These are phyloP conservation scores for Cenococcum geophilum DNA, from an alignment of 495 filamentous ascomycete genomes.

Conservation along the genomic window DNA sequence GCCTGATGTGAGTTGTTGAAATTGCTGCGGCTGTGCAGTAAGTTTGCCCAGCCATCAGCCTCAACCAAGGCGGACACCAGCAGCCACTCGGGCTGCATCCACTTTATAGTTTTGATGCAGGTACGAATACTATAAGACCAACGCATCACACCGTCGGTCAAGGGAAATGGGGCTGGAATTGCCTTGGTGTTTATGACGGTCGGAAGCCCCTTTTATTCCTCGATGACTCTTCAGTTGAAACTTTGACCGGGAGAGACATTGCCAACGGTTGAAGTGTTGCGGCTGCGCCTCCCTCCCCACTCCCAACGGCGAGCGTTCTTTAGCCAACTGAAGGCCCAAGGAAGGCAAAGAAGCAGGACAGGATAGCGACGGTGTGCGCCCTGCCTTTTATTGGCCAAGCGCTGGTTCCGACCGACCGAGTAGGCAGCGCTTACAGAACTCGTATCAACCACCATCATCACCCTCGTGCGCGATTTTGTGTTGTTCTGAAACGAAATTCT, in stretches of 20 bases:
- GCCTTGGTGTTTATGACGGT: not conserved
- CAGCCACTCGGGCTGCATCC: not conserved
- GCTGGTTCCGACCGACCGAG: not conserved
- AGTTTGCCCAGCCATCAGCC: not conserved
- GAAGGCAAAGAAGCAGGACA: not conserved
- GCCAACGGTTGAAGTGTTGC: not conserved
- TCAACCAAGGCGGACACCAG: too few relatives aligned
- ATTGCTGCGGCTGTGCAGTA: not conserved
- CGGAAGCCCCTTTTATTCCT: too few relatives aligned
- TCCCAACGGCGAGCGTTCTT: not conserved
- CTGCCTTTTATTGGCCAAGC: not conserved
- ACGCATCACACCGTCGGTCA: not conserved
- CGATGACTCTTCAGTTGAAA: too few relatives aligned
- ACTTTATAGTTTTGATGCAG: not conserved
- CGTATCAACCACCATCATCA: not conserved
- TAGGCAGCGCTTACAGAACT: not conserved
- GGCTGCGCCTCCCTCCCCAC: conserved; percentile 2
- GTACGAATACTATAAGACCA: not conserved
- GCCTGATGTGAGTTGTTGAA: not conserved
- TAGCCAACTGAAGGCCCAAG: not conserved
- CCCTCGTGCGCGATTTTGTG: conserved; percentile 1
- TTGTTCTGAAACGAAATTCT: not conserved
- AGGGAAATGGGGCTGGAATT: not conserved
- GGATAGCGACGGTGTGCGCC: not conserved
- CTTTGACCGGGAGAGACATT: too few relatives aligned